Base-by-base conservation (phyloP, 768 basidiomycete genomes). In the Mycena polygramma region DNA sequence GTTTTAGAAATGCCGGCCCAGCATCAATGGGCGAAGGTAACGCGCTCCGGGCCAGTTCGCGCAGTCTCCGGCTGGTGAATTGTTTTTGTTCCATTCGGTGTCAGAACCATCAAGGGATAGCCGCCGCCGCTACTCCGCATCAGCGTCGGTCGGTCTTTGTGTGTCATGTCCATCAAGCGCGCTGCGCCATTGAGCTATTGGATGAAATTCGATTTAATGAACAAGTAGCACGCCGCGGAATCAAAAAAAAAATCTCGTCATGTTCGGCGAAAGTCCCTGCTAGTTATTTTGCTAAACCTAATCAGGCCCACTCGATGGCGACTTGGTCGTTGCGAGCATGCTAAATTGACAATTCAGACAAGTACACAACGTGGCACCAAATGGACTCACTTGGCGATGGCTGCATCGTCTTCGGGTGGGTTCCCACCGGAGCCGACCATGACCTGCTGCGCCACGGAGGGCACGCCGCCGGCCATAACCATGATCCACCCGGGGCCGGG, bases 401-500 rank as follows among this genome's bases (percentile, higher is more conserved):
- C 71, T 2, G 62, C 67, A 20, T 37, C 36, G 53, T 73, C 65
- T 43, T 66, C 63, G 24, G 72, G 69, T 22, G 72, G 72, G 24
- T 63, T 66, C n/a, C 61, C 72, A 14, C 72, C 72, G n/a, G 63
- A 57, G 11, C 71, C 71, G n/a, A 72, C 57, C 64, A 70, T 70
- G 26, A 64, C 69, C 55, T 70, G 65, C 46, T 70, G 68, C 58
- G 65, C 72, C 17, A 67, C 69, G n/a, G 61, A 63, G 46, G 72
- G 69, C 4, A 73, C 62, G 9, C 72, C 68, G n/a, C 63, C 72
- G 14, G 68, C 72, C 53, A 73, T 57, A 19, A 70, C 66, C 2
- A 66, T 67, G 35, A 70, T 63, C 71, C 71, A 72, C 1, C 66
- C 71, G 19, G 71, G 73, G 13, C 74, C 72, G 6, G 72, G 71